Evolutionary conservation across 1,139 yeast genomes (phyloP).

Genomic region (Martiniozyma asiatica): DNA sequence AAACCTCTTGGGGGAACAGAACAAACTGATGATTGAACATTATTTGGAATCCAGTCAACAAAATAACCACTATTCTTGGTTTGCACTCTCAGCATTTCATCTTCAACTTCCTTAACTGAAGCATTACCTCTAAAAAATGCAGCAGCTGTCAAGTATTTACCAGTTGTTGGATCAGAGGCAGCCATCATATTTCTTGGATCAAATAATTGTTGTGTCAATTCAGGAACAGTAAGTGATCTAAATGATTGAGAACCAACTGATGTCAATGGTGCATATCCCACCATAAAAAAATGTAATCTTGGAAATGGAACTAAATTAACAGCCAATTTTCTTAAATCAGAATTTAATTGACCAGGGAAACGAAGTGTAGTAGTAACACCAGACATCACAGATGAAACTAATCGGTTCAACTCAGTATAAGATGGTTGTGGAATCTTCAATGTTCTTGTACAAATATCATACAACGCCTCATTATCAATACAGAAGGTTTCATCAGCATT

Average conservation of each 20-base stretch:
- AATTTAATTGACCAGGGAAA: slow-evolving; percentile 89
- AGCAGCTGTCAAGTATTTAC: slow-evolving; percentile 88
- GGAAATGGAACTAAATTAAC: slow-evolving; percentile 92
- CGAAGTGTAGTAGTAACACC: slow-evolving; percentile 86
- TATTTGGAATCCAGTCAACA: slow-evolving; percentile 96
- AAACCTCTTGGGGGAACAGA: slow-evolving; percentile 79
- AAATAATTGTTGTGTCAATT: slow-evolving; percentile 85
- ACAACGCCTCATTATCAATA: slow-evolving; percentile 86
- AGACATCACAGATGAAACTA: slow-evolving; percentile 85
- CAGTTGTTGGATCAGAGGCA: slow-evolving; percentile 82
- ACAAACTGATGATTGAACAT: slow-evolving; percentile 89
- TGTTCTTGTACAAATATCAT: slow-evolving; percentile 78
- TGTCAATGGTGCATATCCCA: slow-evolving; percentile 86
- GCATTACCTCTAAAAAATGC: slow-evolving; percentile 91
- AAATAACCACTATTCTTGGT: slow-evolving; percentile 69
- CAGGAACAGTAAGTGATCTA: slow-evolving; percentile 78
- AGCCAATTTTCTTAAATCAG: slow-evolving; percentile 83
- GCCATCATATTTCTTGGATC: slow-evolving; percentile 94
- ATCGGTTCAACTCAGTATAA: slow-evolving; percentile 63
- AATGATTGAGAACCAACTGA: slow-evolving; percentile 70
- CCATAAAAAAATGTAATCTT: slow-evolving; percentile 89
- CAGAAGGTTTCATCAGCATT: slow-evolving; percentile 88
- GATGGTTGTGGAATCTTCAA: slow-evolving; percentile 70
- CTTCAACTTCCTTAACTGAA: slow-evolving; percentile 86
- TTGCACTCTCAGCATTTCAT: slow-evolving; percentile 80